Evolutionary conservation across 1,284 basidiomycete genomes (phyloP).

Genomic region (Coriolopsis trogii): DNA sequence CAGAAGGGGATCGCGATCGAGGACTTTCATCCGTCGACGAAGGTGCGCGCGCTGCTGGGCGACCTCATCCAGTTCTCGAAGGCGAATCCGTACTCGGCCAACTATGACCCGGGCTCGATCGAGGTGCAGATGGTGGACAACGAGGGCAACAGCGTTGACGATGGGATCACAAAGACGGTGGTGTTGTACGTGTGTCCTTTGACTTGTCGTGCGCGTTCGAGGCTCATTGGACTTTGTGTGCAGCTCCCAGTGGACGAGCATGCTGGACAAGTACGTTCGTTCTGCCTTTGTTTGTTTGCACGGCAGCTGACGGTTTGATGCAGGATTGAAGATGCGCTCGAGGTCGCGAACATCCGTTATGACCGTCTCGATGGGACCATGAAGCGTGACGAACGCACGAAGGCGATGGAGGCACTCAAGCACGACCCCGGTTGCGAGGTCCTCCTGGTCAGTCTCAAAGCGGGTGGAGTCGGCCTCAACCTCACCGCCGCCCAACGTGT

Average conservation of each 20-base stretch:
- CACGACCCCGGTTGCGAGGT: slow-evolving; percentile 86
- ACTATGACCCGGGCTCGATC: slow-evolving; percentile 75
- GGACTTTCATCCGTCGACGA: slow-evolving; percentile 80
- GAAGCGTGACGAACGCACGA: slow-evolving; percentile 90
- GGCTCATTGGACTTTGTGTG: slow-evolving; percentile 3
- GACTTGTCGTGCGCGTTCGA: slow-evolving; percentile 5
- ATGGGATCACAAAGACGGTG: slow-evolving; percentile 80
- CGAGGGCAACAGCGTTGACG: slow-evolving; percentile 70
- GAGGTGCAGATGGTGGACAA: slow-evolving; percentile 78
- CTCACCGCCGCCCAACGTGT: slow-evolving; percentile 91
- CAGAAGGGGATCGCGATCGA: slow-evolving; percentile 58
- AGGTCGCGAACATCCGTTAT: slow-evolving; percentile 79
- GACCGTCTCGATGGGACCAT: slow-evolving; percentile 95
- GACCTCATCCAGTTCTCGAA: slow-evolving; percentile 80
- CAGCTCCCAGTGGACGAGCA: slow-evolving; percentile 94
- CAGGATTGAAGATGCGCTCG: slow-evolving; percentile 88
- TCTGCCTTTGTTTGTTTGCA: slow-evolving; percentile 3
- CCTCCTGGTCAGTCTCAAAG: slow-evolving; percentile 92
- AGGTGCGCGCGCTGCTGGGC: slow-evolving; percentile 77
- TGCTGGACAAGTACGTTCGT: slow-evolving; percentile 83
- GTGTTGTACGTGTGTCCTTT: slow-evolving; percentile 74
- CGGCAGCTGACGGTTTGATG: slow-evolving; percentile 22
- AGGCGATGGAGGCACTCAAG: slow-evolving; percentile 90
- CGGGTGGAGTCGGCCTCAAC: slow-evolving; percentile 96
- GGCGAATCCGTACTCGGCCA: slow-evolving; percentile 80